A percentile compares a stretch with the other conserved stretches of the same genome.
These are phyloP conservation scores for button mushroom (Agaricus bisporus) DNA, from an alignment of 768 basidiomycete species.

Conservation along the genomic window DNA sequence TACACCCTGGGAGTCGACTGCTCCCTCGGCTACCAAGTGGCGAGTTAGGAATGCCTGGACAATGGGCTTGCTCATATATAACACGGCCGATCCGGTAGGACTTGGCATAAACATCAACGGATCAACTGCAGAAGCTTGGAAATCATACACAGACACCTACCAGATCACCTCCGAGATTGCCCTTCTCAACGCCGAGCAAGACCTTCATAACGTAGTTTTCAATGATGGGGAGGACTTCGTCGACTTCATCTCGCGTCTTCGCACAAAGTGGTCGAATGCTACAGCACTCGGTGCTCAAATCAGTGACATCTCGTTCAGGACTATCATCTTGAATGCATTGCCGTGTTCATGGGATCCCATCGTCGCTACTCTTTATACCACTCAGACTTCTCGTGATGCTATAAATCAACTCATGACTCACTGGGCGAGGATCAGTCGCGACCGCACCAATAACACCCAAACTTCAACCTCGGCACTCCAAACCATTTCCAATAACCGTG, in stretches of 20 bases:
- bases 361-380: not conserved
- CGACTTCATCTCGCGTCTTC: not conserved
- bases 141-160: not conserved
- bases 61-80: not conserved
- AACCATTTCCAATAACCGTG: no score
- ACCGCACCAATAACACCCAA: no score
- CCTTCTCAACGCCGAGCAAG: not conserved
- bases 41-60: not conserved
- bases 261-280: not conserved
- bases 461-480: no score
- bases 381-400: no score
- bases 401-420: no score
- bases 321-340: not conserved
- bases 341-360: not conserved
- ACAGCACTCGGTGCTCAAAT: not conserved
- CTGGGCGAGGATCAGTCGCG: no score
- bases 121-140: not conserved
- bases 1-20: no score
- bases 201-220: not conserved
- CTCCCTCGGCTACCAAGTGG: not conserved
- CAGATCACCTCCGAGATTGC: not conserved
- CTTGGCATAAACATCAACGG: not conserved
- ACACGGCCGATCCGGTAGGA: not conserved
- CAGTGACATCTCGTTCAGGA: not conserved
- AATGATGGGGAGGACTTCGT: not conserved